Evolutionary conservation across 2,329 filamentous ascomycete genomes (phyloP), one percentile per base, ranked within the genome.

Genomic region (Emmonsiellopsis sp.): DNA sequence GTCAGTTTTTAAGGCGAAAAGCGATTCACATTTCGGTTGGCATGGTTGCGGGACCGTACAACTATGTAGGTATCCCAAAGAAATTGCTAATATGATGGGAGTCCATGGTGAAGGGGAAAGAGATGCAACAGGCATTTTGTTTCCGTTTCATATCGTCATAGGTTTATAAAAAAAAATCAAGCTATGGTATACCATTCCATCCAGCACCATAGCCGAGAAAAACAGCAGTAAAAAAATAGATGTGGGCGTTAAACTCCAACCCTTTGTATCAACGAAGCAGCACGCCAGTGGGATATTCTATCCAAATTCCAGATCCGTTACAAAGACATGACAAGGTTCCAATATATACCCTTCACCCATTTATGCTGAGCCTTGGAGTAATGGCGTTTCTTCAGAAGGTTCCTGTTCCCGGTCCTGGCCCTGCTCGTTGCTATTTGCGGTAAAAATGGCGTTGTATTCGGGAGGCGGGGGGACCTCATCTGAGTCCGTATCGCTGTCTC

Each of bases 401-500:
- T 55, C 49, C 37, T 51, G 46, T 21, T 51, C 54, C 40, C 49
- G 43, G 21, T 42, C 44, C 42, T 42, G 46, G 43, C 37, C 46
- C 45, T 57, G 56, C 14, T 50, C 51, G 32, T 46, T 56, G 42
- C 44, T 42, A 33, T 43, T 34, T 10, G 46, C 5, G 11, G 43
- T n/a, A 17, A 37, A 21, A 3, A 33, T 32, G 6, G 36, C 39
- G 13, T 43, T 53, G 39, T 45, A 40, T 11, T 36, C 49, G 10
- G 33, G 27, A 33, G 33, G 33, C 17, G 17, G 13, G 13, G 17
- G 13, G 13, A 14, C 21, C 33, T 21, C 36, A 13, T 17, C 53
- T n/a, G 49, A 17, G 49, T 33, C 27, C 31, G 21, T 21, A 49
- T 57, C 56, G 67, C 68, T 50, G 60, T 61, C 52, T 60, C 63